phyloP scores from a whole-genome alignment of 1,139 yeast genomes.

The Wickerhamomyces sp. region DNA sequence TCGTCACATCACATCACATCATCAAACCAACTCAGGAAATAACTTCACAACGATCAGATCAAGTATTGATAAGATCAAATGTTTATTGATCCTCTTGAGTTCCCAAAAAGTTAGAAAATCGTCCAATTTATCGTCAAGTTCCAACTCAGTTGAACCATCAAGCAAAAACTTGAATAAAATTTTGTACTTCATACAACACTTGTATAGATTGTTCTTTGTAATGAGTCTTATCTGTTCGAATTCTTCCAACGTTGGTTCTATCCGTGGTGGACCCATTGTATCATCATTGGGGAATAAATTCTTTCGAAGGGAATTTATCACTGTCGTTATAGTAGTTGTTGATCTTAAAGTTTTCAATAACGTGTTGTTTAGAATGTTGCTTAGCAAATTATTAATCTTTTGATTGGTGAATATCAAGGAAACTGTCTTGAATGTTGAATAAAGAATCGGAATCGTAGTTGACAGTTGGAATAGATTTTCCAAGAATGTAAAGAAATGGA shows the following conservation, averaged over 20 bases:
- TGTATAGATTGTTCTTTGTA: slow-evolving; percentile 11
- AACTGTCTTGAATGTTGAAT: slow-evolving; percentile 22
- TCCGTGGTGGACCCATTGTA: slow-evolving; percentile 36
- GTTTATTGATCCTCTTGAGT: slow-evolving; percentile 35
- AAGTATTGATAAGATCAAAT: slow-evolving; percentile 32
- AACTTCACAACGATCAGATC: slow-evolving; percentile 33
- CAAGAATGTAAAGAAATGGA: slow-evolving; percentile 15
- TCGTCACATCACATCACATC: too few relatives aligned
- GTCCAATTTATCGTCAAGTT: slow-evolving; percentile 24
- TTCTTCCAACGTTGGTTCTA: slow-evolving; percentile 18
- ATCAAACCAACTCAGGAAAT: slow-evolving; percentile 34
- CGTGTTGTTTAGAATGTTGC: slow-evolving; percentile 21
- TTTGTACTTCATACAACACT: slow-evolving; percentile 16
- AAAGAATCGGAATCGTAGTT: slow-evolving; percentile 22
- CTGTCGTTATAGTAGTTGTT: slow-evolving; percentile 20
- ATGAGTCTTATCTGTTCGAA: slow-evolving; percentile 16
- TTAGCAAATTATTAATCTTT: slow-evolving; percentile 20
- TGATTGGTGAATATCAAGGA: slow-evolving; percentile 8
- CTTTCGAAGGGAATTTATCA: slow-evolving; percentile 26
- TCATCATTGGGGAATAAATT: slow-evolving; percentile 35
- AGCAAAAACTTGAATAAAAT: slow-evolving; percentile 19
- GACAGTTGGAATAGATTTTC: slow-evolving; percentile 12
- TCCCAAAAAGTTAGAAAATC: slow-evolving; percentile 31
- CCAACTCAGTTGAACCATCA: slow-evolving; percentile 19
- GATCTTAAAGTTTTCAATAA: slow-evolving; percentile 16